These are phyloP conservation scores for Mucor mucedo DNA, from an alignment of 371 early-diverging fungal genomes.

Conservation along the genomic window DNA sequence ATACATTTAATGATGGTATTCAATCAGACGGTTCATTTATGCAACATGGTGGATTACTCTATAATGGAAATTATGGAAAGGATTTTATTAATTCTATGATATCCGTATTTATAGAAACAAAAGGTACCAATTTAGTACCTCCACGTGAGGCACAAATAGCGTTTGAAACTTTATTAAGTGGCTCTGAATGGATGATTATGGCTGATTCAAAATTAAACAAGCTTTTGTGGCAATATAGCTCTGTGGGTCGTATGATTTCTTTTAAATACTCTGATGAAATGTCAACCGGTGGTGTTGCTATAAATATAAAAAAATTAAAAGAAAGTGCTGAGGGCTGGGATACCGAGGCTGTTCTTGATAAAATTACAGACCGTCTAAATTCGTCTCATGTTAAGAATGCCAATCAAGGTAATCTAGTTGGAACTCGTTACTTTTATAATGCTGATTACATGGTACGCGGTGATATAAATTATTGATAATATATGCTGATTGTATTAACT, in stretches of 20 bases:
- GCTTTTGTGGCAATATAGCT: slow-evolving; percentile 41
- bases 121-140: slow-evolving; percentile 24
- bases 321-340: slow-evolving; percentile 28
- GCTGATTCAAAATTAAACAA: slow-evolving; percentile 20
- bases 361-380: slow-evolving; percentile 21
- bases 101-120: slow-evolving; percentile 29
- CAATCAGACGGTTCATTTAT: slow-evolving; percentile 44
- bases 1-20: slow-evolving; percentile 29
- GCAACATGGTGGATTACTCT: slow-evolving; percentile 36
- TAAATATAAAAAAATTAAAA: slow-evolving; percentile 22
- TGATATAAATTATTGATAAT: not conserved
- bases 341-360: slow-evolving; percentile 3
- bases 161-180: slow-evolving; percentile 30
- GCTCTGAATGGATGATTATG: slow-evolving; percentile 44
- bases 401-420: slow-evolving; percentile 39
- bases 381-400: slow-evolving; percentile 13
- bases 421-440: slow-evolving; percentile 38
- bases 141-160: slow-evolving; percentile 9
- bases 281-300: slow-evolving; percentile 30
- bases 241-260: slow-evolving; percentile 42
- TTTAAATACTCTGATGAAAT: slow-evolving; percentile 25
- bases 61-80: slow-evolving; percentile 42
- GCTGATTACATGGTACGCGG: slow-evolving; percentile 38
- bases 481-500: not conserved
- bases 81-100: slow-evolving; percentile 34